Base-by-base conservation (phyloP, 192 early-diverging fungal species). In the Martensiomyces pterosporus region DNA sequence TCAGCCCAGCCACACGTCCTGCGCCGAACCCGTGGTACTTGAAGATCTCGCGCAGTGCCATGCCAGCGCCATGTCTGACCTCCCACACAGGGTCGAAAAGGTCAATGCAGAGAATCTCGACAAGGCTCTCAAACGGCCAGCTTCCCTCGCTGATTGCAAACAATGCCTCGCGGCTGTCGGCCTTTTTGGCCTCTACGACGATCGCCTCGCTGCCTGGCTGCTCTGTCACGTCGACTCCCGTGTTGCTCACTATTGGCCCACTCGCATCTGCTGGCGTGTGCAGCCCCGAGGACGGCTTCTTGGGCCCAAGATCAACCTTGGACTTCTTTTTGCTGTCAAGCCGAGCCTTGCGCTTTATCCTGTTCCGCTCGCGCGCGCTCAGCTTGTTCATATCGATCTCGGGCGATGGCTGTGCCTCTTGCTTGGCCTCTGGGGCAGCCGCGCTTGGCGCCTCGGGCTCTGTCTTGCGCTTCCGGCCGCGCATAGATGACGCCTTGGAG, bases 11-110 rank as follows among this genome's bases (percentile, higher is more conserved):
- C 23, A 55, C 4, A 40, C 84, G 87, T 2, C 92, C 96, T 3
- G 88, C 86, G 9, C 92, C 91, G 33, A 58, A 55, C 3, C 94
- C 93, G 43, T 96, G 93, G 10, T 65, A 69, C 60, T 92, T 93
- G 39, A 99, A 50, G 17, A 99, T 77, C 46, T 86, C 88, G 10
- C 92, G 85, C 23, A 99, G 61, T 0, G 93, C 97, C 54, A 99
- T 88, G 4, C 86, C 94, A 1, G 97, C 94, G 18, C 97, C 97
- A 53, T 99, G 97, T 4, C 97, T 80, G 8, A 89, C 77, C 59
- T 96, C 93, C 97, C 97, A 99, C 14, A 57, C 47, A 0, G 90
- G 82, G 35, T 79, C 74, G 34, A 87, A 85, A 36, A 90, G 63
- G 60, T 89, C 83, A 15, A 87, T 64, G 45, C 67, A 79, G n/a